Evolutionary conservation across 108 stramenopile genomes (phyloP), one percentile per base, ranked within the genome.

Genomic region (Chaetoceros tenuissimus): DNA sequence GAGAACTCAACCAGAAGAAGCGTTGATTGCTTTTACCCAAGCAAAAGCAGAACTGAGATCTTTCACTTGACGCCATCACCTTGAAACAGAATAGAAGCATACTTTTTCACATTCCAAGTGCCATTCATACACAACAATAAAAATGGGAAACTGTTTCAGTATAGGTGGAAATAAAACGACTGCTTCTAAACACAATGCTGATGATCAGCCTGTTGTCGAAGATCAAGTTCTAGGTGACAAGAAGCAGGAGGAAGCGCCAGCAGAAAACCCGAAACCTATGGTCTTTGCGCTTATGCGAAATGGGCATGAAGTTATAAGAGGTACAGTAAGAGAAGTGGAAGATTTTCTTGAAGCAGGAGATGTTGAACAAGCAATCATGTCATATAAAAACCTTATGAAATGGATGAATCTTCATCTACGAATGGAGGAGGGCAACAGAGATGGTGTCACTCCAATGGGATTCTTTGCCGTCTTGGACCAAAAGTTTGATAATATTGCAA

Each of bases 211-310:
- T n/a, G n/a, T n/a, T n/a, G n/a, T n/a, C n/a, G n/a, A n/a, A n/a
- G n/a, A n/a, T n/a, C n/a, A n/a, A n/a, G n/a, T n/a, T n/a, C n/a
- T n/a, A n/a, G 44, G 18, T 45, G 44, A 45, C 18, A 17, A 45
- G 44, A 45, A 18, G 18, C 17, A 45, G 18, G 44, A 45, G 17
- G n/a, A n/a, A n/a, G 63, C 48, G 5, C 57, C 5, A 19, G 10
- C 46, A 3, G 64, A 50, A 58, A 67, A 68, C 40, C 69, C 69
- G 21, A 51, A 64, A 24, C 69, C 69, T 19, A 26, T 52, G 47
- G 53, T 64, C 29, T 64, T 71, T 52, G 69, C 69, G 1, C 43
- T 71, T 31, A 71, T 71, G 57, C 48, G 69, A 16, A 71, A 71
- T 44, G 69, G 59, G 7, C 69, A 71, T 53, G 69, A 71, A 21